These are phyloP conservation scores for Zygoascus flipseniorum DNA, from an alignment of 805 yeast species.

Conservation along the genomic window DNA sequence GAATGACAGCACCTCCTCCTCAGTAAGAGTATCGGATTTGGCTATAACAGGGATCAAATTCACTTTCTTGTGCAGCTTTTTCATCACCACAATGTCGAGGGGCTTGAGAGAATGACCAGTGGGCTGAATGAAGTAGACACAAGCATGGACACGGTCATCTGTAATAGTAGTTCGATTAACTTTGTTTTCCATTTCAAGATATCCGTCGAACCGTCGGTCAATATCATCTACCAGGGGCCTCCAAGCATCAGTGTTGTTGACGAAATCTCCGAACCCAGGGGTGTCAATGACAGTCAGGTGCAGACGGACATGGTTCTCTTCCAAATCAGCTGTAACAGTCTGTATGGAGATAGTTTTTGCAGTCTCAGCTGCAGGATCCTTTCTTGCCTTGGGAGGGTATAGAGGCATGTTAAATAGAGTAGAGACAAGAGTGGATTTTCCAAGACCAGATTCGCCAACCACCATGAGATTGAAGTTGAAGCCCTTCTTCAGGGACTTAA, in stretches of 20 bases:
- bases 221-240: constrained; percentile 86
- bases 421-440: constrained; percentile 86
- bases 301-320: constrained; percentile 88
- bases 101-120: constrained; percentile 91
- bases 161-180: constrained; percentile 59
- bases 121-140: constrained; percentile 91
- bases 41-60: constrained; percentile 93
- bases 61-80: constrained; percentile 79
- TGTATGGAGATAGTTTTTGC: constrained; percentile 47
- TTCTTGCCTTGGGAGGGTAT: constrained; percentile 35
- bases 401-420: constrained; percentile 72
- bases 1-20: constrained; percentile 70
- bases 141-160: constrained; percentile 88
- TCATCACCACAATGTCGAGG: constrained; percentile 82
- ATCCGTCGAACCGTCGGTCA: constrained; percentile 75
- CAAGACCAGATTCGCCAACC: constrained; percentile 79
- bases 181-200: constrained; percentile 82
- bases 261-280: constrained; percentile 89
- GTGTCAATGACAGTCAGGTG: constrained; percentile 78
- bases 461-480: constrained; percentile 82
- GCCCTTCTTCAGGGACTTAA: constrained; percentile 83
- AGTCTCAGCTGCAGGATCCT: constrained; percentile 37
- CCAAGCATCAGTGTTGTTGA: constrained; percentile 77
- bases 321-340: constrained; percentile 61
- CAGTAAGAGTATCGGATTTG: constrained; percentile 86